Percentiles rank a stretch among this genome's conserved stretches.
Conservation (phyloP, 2,329 filamentous ascomycete species). For the Fusarium ambrosium region DNA sequence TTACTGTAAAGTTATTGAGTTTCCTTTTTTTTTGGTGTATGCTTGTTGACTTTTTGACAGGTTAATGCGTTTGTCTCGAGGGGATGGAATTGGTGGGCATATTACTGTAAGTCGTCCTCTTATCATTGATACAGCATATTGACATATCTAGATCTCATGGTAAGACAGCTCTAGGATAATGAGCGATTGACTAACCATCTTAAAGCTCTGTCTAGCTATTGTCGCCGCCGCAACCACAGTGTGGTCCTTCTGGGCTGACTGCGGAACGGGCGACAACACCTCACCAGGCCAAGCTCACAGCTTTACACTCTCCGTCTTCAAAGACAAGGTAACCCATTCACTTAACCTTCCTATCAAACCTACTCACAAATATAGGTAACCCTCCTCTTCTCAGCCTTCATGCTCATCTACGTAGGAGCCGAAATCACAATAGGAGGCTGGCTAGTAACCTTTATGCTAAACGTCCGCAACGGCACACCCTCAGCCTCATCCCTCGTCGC, state of each 20-base stretch:
- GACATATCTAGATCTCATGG: neutral
- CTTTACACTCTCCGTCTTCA: slow-evolving; percentile 1
- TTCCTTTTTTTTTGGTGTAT: neutral
- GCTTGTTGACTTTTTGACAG: neutral
- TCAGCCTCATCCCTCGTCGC: slow-evolving; percentile 8
- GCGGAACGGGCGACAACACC: neutral
- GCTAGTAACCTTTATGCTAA: slow-evolving; percentile 6
- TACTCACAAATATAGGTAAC: neutral
- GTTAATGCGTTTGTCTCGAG: neutral
- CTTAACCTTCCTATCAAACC: neutral
- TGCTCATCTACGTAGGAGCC: slow-evolving; percentile 1
- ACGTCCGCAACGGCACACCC: slow-evolving; percentile 5
- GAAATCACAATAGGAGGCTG: slow-evolving; percentile 3
- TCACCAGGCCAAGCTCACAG: neutral
- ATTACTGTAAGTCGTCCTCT: neutral
- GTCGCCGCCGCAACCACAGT: neutral
- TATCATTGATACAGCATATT: neutral
- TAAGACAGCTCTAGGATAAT: neutral
- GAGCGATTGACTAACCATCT: neutral
- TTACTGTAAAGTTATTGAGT: neutral
- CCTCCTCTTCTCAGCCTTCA: neutral
- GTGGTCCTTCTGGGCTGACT: neutral
- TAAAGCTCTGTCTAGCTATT: neutral
- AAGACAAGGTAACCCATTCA: neutral
- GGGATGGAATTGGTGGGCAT: neutral